A percentile compares a stretch with the other conserved stretches of the same genome.
These are phyloP conservation scores for Pleurostoma richardsiae DNA, from an alignment of 2,329 filamentous ascomycete species.

Conservation along the genomic window DNA sequence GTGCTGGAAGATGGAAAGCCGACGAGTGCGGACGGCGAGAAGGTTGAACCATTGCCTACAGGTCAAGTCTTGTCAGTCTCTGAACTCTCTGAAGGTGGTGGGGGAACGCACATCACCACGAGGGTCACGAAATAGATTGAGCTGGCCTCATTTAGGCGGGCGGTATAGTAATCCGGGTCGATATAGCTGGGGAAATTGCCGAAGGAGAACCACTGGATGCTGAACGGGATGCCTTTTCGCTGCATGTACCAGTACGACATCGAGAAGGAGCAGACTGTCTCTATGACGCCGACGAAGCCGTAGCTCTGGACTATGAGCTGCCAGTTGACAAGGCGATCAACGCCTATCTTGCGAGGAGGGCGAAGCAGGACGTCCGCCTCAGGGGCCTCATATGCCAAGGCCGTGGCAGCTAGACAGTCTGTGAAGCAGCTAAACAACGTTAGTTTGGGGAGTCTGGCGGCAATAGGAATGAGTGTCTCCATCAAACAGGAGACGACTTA, in stretches of 20 bases:
- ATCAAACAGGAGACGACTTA: slow-evolving; percentile 19
- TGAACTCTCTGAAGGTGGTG: no score
- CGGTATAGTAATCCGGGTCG: slow-evolving; percentile 47
- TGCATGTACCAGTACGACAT: slow-evolving; percentile 65
- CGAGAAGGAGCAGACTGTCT: slow-evolving; percentile 55
- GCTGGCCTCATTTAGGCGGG: slow-evolving; percentile 57
- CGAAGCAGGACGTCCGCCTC: slow-evolving; percentile 71
- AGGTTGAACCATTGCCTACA: slow-evolving; percentile 69
- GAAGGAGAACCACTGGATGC: slow-evolving; percentile 62
- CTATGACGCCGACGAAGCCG: slow-evolving; percentile 61
- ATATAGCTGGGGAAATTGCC: slow-evolving; percentile 45
- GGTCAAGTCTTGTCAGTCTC: not conserved
- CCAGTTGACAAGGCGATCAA: slow-evolving; percentile 69
- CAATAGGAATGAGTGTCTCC: no score
- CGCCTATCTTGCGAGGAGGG: slow-evolving; percentile 61
- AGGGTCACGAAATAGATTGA: slow-evolving; percentile 78
- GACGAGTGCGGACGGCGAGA: slow-evolving; percentile 61
- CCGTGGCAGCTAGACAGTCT: slow-evolving; percentile 68
- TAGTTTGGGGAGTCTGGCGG: slow-evolving; percentile 18
- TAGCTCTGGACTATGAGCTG: slow-evolving; percentile 70
- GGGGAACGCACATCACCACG: slow-evolving; percentile 61
- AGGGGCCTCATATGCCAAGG: slow-evolving; percentile 70
- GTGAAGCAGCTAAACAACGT: slow-evolving; percentile 57
- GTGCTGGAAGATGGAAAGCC: slow-evolving; percentile 66
- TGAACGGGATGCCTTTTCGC: slow-evolving; percentile 60